Evolutionary conservation across 2,329 filamentous ascomycete species (phyloP), one percentile per base, ranked within the genome.

Genomic region (Thelonectria olida): DNA sequence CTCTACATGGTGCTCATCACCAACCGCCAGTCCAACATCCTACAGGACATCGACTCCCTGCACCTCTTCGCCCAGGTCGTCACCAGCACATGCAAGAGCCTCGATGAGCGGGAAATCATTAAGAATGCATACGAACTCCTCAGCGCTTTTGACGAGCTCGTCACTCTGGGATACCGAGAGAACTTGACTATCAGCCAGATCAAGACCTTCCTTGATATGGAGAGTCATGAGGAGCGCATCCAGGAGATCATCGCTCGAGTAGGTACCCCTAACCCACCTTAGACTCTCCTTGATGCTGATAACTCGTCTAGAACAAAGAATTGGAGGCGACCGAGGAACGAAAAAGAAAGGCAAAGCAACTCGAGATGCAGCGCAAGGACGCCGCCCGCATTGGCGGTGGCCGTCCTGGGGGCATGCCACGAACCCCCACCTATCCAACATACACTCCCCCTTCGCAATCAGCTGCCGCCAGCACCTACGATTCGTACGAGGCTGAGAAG

Each of bases 1-100:
- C 90, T 99, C 67, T 99, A 99, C 87, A 98, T 99, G 88, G 95
- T 99, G 68, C 89, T 99, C 74, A 98, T 99, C 81, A 99, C 96
- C 79, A 99, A 99, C 85, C 92, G 93, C 73, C 96, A 98, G 84
- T 98, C 95, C 79, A 99, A 99, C 81, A 99, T 99, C 71, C 87
- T 99, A 52, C 96, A 99, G 82, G 96, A 99, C 80, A 99, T 99
- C 79, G 96, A 98, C 81, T 97, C 96, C 61, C 87, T 99, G 62
- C 96, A 99, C 79, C 87, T 99, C 19, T 99, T 99, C 77, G 95
- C 95, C 61, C 96, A 99, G 82, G 95, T 99, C 15, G 96, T 97
- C 56, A 93, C 92, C 61, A 97, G 92, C 80, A 95, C 96, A 74
- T 99, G 96, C 88, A 96, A 95, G 82, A 97, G 88, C 71, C 80